Evolutionary conservation across 371 early-diverging fungal species (phyloP), one percentile per base, ranked within the genome.

Genomic region (Scutellospora calospora): DNA sequence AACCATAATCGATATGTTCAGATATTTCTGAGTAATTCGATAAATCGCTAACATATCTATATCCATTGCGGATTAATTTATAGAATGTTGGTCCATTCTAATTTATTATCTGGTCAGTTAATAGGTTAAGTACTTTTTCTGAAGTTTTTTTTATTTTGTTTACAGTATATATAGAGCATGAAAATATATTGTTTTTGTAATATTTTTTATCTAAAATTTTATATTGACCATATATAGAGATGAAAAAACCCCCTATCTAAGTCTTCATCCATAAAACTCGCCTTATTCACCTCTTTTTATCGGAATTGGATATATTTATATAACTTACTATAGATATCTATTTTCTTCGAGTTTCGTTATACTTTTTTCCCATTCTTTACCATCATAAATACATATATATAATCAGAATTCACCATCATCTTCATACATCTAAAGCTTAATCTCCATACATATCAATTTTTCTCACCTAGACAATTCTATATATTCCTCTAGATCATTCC

Each of bases 1-100:
- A 75, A 75, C 38, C 75, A 75, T 75, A 75, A 75, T 75, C 33
- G 59, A 75, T 54, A 75, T 57, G 35, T 75, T 75, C 38, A 75
- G 75, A 75, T 75, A 75, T 75, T 75, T 75, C 75, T 75, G 35
- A 75, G 75, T 75, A 75, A 75, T 75, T 75, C 11, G 75, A 75
- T 75, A 75, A 75, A 75, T 75, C 75, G 57, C 59, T 75, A 57
- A 75, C 59, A 75, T 75, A 35, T 75, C 3, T 75, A 75, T 55
- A 75, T 75, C 75, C 35, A 75, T 75, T 75, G 35, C 59, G 38
- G 33, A 75, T 75, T 75, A 75, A 57, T 75, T 75, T 75, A 9
- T 33, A n/a, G 75, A 75, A 75, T 75, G 57, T 75, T 75, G 57
- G 38, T 33, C 57, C 75, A 57, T 75, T 75, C 20, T 35, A 0